Conservation (phyloP, 371 early-diverging fungal species). For the Chytridium lagenaria region DNA sequence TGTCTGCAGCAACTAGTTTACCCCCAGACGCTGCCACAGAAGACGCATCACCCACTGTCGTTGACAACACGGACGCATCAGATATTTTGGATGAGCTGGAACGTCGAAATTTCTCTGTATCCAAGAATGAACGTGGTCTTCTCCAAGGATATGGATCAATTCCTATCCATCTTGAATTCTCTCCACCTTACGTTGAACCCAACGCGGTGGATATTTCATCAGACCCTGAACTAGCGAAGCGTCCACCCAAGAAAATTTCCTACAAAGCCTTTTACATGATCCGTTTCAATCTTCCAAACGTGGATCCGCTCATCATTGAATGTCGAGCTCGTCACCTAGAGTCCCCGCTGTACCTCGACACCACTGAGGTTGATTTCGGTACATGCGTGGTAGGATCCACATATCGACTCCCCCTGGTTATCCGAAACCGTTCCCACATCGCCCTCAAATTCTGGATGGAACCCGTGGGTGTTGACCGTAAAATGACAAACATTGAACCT, state of each 20-base stretch:
- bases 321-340: slow-evolving; percentile 26
- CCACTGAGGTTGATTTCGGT: slow-evolving; percentile 34
- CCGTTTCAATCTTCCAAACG: slow-evolving; percentile 24
- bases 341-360: slow-evolving; percentile 32
- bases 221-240: not conserved
- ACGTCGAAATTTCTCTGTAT: slow-evolving; percentile 2
- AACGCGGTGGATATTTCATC: not conserved
- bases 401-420: slow-evolving; percentile 29
- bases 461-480: slow-evolving; percentile 3
- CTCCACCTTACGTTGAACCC: slow-evolving; percentile 28
- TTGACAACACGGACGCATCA: not conserved
- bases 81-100: not conserved
- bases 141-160: slow-evolving; percentile 30
- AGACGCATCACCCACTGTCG: not conserved
- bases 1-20: not conserved
- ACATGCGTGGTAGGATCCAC: slow-evolving; percentile 30
- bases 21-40: not conserved
- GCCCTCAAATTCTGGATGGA: slow-evolving; percentile 40
- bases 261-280: slow-evolving; percentile 17
- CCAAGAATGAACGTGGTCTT: slow-evolving; percentile 2
- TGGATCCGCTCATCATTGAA: slow-evolving; percentile 30
- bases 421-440: slow-evolving; percentile 35
- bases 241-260: slow-evolving; percentile 7
- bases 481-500: slow-evolving; percentile 11
- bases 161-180: slow-evolving; percentile 22